Conservation (phyloP, 192 early-diverging fungal genomes). For the Coemansia umbellata region DNA sequence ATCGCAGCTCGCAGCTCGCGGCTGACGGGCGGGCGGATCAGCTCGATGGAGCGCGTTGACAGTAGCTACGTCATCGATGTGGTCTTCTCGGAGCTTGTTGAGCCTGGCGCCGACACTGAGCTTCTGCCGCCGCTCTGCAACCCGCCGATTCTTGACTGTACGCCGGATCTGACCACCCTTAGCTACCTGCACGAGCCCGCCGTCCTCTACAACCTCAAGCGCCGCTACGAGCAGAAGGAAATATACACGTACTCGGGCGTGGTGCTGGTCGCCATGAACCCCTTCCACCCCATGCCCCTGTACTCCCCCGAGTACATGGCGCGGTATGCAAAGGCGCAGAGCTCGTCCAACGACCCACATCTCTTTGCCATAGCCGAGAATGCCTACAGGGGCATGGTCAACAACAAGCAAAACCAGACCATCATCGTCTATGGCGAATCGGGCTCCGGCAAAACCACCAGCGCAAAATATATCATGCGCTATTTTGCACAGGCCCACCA, state of each 20-base stretch:
- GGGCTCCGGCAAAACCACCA: conserved; percentile 95
- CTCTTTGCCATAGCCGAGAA: conserved; percentile 99
- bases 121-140: conserved; percentile 87
- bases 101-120: conserved; percentile 34
- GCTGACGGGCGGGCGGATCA: conserved; percentile 46
- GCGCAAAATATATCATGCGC: conserved; percentile 96
- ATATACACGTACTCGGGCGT: conserved; percentile 99
- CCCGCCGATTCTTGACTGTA: conserved; percentile 83
- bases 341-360: conserved; percentile 76
- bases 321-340: conserved; percentile 81
- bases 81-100: conserved; percentile 38
- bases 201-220: conserved; percentile 86
- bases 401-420: conserved; percentile 90
- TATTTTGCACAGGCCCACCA: conserved; percentile 88
- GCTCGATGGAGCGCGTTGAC: conserved; percentile 25
- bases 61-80: conserved; percentile 37
- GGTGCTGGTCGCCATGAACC: conserved; percentile 96
- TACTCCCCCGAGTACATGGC: conserved; percentile 88
- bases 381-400: conserved; percentile 92
- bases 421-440: conserved; percentile 97
- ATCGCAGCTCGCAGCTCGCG: conserved; percentile 41
- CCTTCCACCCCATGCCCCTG: conserved; percentile 77
- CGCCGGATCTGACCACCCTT: conserved; percentile 85
- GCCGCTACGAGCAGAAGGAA: conserved; percentile 84
- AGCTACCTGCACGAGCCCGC: conserved; percentile 93